Evolutionary conservation across 257 asterid genomes (phyloP), one percentile per base, ranked within the genome.

Genomic region (Prunella vulgaris): DNA sequence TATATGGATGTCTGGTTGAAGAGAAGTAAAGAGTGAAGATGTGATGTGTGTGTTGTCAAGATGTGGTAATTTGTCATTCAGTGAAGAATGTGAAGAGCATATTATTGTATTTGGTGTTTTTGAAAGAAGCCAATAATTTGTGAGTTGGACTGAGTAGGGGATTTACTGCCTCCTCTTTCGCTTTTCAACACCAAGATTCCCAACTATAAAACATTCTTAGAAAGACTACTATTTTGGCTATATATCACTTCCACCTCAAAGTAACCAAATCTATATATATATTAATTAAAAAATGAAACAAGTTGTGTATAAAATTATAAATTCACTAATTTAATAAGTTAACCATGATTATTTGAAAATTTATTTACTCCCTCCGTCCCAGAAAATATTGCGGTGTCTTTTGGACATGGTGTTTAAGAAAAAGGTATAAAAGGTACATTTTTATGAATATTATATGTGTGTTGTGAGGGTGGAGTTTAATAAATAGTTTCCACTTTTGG

Each of bases 81-180:
- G 81, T 70, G 78, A 64, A 68, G 80, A 66, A 74, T 76, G 61
- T 66, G 77, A 67, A 71, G 59, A 52, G 28, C 28, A 61, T 60
- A 52, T 59, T 53, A 46, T 54, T 76, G 72, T 71, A 87, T 79
- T 80, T 83, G 4, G 30, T 35, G 77, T 22, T 53, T 53, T 60
- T n/a, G 78, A 61, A 65, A 75, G 84, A 82, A 75, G 85, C 85
- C 85, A 87, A 83, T 42, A 12, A 42, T 42, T 42, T 42, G 46
- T 38, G n/a, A 38, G 46, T 38, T 5, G 60, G 28, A 25, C 28
- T 25, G 28, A 25, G 28, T 25, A 25, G 28, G n/a, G 56, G 77
- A 74, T 73, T 72, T 74, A 46, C 85, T 77, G 81, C 80, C 73
- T 61, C 71, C 2, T 5, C 8, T 76, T 68, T 66, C 5, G 62